phyloP scores from a whole-genome alignment of 352 stramenopile species.

The Pythium aphanidermatum region DNA sequence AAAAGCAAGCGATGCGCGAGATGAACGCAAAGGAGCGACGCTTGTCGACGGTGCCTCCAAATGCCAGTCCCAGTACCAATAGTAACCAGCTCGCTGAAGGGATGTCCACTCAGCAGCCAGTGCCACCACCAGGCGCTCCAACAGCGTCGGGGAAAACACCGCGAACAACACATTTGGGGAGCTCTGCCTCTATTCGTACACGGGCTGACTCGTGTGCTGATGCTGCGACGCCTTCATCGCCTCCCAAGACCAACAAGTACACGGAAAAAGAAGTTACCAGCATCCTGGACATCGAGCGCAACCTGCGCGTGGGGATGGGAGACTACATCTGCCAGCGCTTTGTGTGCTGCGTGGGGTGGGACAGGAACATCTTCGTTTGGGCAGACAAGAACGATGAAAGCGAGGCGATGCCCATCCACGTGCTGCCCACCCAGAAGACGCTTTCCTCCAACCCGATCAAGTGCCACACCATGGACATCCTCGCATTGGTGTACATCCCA shows the following conservation, averaged over 20 bases:
- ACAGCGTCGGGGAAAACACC: too few relatives aligned
- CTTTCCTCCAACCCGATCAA: slow-evolving; percentile 23
- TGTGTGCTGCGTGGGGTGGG: slow-evolving; percentile 79
- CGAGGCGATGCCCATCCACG: slow-evolving; percentile 49
- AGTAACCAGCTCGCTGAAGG: too few relatives aligned
- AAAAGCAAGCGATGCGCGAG: too few relatives aligned
- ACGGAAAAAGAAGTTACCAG: slow-evolving; percentile 76
- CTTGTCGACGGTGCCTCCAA: too few relatives aligned
- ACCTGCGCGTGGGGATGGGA: slow-evolving; percentile 71
- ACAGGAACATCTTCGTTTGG: slow-evolving; percentile 78
- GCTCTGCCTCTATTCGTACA: too few relatives aligned
- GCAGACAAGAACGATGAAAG: slow-evolving; percentile 78
- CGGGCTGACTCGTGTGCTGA: too few relatives aligned
- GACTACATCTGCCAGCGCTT: slow-evolving; percentile 80
- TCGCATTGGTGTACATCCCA: slow-evolving; percentile 61
- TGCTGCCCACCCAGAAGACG: slow-evolving; percentile 34
- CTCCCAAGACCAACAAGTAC: slow-evolving; percentile 29
- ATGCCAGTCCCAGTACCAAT: too few relatives aligned
- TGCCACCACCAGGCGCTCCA: too few relatives aligned
- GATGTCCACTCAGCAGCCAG: too few relatives aligned
- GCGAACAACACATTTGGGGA: too few relatives aligned
- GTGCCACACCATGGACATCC: slow-evolving; percentile 61
- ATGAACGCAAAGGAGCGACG: too few relatives aligned
- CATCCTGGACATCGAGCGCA: slow-evolving; percentile 76
- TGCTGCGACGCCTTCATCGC: neutral